Evolutionary conservation across 495 filamentous ascomycete genomes (phyloP), one percentile per base, ranked within the genome.

Genomic region (Articulospora tetracladia): DNA sequence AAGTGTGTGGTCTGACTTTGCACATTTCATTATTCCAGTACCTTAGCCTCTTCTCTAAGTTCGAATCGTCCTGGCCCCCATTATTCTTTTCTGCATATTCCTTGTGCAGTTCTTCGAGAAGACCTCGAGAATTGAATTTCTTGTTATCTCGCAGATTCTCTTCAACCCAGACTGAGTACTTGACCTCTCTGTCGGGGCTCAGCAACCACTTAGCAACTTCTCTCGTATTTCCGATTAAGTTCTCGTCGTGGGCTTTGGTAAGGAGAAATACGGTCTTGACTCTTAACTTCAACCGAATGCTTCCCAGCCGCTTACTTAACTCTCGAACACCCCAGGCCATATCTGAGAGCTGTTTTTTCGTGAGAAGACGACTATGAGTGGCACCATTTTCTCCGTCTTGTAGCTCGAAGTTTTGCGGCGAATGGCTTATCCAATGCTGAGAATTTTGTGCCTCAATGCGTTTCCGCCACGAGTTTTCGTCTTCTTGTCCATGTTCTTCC

Each of bases 321-420:
- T 97, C 92, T 27, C 94, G 82, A 57, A 98, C 92, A 23, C 93
- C 93, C 83, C 90, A 91, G 0, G 92, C 92, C 94, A 98, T 96
- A 61, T 98, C 94, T 1, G 87, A 89, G 32, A 98, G 78, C 71
- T 98, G 91, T 59, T 86, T 88, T 73, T 98, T 98, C 1, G 92
- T 97, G 62, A 98, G 78, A 30, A 94, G 81, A 15, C 80, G 73
- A 57, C 72, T 77, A 60, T 80, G 76, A 34, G 72, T 53, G 11
- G 65, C 70, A 73, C 69, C 6, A 58, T 54, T 56, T 62, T 69
- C 59, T 25, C 8, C 44, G 25, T 49, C 13, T 57, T 64, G 60
- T 44, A 58, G 57, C 50, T 60, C 55, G 10, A 56, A 17, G 32
- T 48, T 53, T 32, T 53, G 23, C 0, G n/a, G 27, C 44, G 54